Evolutionary conservation across 305 asterid genomes (phyloP), one percentile per base, ranked within the genome.

Genomic region (Nicotiana rustica): DNA sequence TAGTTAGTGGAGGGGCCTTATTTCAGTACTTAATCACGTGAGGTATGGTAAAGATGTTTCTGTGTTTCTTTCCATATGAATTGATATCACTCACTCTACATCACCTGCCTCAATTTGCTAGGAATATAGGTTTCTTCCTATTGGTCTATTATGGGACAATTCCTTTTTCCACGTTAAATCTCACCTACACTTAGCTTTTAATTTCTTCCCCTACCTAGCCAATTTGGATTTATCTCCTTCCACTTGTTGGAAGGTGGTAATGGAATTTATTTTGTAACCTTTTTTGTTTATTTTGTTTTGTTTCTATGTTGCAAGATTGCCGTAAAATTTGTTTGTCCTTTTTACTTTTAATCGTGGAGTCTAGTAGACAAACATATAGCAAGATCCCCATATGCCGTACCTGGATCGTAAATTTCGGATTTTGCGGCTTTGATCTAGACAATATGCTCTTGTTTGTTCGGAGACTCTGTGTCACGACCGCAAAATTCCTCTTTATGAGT

Each of bases 1-100:
- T 17, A 67, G 29, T 55, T 77, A 82, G 86, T 87, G 89, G 87
- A 82, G 85, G 79, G 85, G 1, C 83, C 87, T 19, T 59, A 55
- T 67, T 18, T 44, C 76, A 19, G 25, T 67, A 77, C 61, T 21
- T 52, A 6, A 12, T 87, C 88, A 86, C 78, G 81, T 81, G 86
- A 75, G 70, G 38, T 38, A 52, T 47, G 14, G 33, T 3, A 81
- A 83, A 38, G 17, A 67, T 83, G 86, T 83, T 73, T 64, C 67
- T 68, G 31, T 52, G 33, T 35, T 77, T 82, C 78, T 78, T 80
- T 70, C 49, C 4, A 13, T 12, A 69, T 82, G 85, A 87, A 44
- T 83, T 83, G 89, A 86, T 85, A 83, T 80, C 86, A 85, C 87
- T 83, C 19, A 64, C 56, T 21, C 57, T 10, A 33, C 19, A 41